Conservation (phyloP, 768 basidiomycete genomes). For the Gloeostereum incarnatum region DNA sequence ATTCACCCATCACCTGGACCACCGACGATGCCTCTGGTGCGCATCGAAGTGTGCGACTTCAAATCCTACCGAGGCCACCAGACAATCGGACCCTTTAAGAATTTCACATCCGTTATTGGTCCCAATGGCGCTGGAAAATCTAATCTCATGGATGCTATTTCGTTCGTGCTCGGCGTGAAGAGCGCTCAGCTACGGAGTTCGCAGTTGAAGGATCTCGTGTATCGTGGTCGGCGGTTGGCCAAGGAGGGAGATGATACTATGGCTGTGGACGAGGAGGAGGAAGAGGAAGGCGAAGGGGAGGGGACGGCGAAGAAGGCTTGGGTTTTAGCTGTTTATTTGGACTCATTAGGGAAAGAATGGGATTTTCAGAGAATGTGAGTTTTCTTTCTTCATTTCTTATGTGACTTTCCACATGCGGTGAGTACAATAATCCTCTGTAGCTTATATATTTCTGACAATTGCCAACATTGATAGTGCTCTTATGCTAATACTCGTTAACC, state of each 20-base stretch:
- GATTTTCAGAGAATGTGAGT: constrained; percentile 87
- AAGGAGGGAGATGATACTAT: constrained; percentile 34
- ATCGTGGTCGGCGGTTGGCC: constrained; percentile 74
- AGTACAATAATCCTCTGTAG: too few relatives aligned
- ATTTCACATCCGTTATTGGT: constrained; percentile 94
- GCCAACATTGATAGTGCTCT: too few relatives aligned
- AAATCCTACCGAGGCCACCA: constrained; percentile 92
- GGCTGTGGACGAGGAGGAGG: constrained; percentile 37
- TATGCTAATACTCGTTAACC: constrained; percentile 4
- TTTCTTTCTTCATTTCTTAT: constrained; percentile 1
- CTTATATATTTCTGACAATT: too few relatives aligned
- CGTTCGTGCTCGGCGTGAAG: constrained; percentile 95
- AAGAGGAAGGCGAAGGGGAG: constrained; percentile 54
- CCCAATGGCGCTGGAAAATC: constrained; percentile 99
- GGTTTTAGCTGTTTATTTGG: constrained; percentile 89
- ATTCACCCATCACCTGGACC: too few relatives aligned
- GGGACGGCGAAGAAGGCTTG: constrained; percentile 88
- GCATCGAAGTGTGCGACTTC: constrained; percentile 92
- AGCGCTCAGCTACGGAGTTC: constrained; percentile 88
- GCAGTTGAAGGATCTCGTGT: constrained; percentile 92
- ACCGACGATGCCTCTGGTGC: constrained; percentile 59
- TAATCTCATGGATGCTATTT: constrained; percentile 99
- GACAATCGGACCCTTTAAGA: constrained; percentile 82
- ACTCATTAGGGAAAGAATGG: constrained; percentile 74
- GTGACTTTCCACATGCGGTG: too few relatives aligned